These are phyloP conservation scores for Brassica hybrid DNA, from an alignment of 441 rosid genomes.

Conservation along the genomic window DNA sequence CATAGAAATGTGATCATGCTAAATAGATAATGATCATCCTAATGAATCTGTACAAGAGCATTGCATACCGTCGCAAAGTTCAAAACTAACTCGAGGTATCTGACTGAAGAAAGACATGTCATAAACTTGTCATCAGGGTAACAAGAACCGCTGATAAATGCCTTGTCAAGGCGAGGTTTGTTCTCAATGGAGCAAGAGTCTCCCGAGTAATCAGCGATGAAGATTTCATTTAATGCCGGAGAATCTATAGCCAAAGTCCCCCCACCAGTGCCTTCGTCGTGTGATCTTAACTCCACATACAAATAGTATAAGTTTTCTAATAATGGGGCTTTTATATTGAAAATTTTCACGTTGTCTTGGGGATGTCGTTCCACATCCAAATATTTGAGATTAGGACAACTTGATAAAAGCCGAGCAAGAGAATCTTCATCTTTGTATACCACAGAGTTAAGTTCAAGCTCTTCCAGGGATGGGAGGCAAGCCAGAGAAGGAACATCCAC, in stretches of 20 bases:
- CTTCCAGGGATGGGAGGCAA: not conserved
- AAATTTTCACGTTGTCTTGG: not conserved
- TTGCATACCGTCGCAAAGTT: not conserved
- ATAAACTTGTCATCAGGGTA: not conserved
- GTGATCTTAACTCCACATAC: not conserved
- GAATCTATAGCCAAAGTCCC: not conserved
- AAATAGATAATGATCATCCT: not conserved
- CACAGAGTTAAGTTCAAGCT: not conserved
- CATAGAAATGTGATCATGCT: not conserved
- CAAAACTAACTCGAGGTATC: not conserved
- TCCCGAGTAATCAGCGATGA: not conserved
- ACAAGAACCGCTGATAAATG: not conserved
- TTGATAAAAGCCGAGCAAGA: not conserved
- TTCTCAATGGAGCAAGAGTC: not conserved
- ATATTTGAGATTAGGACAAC: not conserved
- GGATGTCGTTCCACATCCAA: not conserved
- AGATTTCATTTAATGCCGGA: not conserved
- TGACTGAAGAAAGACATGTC: not conserved
- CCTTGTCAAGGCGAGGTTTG: not conserved
- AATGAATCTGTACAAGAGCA: not conserved
- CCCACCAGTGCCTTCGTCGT: not conserved
- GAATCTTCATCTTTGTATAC: constrained; percentile 8
- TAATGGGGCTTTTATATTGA: not conserved
- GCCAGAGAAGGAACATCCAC: constrained; percentile 6
- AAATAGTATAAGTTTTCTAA: not conserved